Conservation (phyloP, 2,329 filamentous ascomycete genomes). For the Shiraia bambusicola region DNA sequence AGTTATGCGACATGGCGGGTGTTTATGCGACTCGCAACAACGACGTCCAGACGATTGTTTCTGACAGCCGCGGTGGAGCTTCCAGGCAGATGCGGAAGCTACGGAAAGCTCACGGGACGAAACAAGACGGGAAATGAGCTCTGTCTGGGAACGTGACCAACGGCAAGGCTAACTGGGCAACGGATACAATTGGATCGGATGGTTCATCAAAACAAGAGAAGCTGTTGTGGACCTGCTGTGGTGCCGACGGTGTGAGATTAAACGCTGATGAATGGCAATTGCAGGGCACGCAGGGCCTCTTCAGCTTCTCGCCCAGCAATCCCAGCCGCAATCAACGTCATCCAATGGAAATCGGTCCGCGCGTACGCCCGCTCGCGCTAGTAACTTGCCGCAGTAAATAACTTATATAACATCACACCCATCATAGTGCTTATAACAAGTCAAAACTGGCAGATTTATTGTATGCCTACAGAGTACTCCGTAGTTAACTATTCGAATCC, state of each 20-base stretch:
- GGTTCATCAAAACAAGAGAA: conserved; percentile 3
- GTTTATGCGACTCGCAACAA: conserved; percentile 8
- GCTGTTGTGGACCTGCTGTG: conserved; percentile 23
- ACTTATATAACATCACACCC: too few relatives aligned
- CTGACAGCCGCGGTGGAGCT: conserved; percentile 23
- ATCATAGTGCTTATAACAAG: too few relatives aligned
- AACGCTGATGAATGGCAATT: conserved; percentile 9
- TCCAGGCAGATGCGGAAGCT: conserved; percentile 27
- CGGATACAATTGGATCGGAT: conserved; percentile 3
- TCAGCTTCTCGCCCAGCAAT: conserved; percentile 13
- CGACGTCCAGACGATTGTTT: conserved; percentile 14
- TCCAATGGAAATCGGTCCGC: background rate
- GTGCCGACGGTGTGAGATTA: conserved; percentile 14
- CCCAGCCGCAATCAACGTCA: conserved; percentile 15
- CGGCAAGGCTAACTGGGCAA: conserved; percentile 10
- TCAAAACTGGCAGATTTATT: too few relatives aligned
- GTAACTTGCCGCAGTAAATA: too few relatives aligned
- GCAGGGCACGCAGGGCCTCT: background rate
- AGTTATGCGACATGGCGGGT: conserved; percentile 43
- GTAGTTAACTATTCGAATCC: too few relatives aligned
- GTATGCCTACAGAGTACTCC: too few relatives aligned
- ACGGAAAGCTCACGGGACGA: conserved; percentile 26
- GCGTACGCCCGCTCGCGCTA: background rate
- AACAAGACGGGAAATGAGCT: conserved; percentile 6
- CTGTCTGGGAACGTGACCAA: conserved; percentile 5